Evolutionary conservation across 176 grass and related monocot species (phyloP).

Genomic region (Oryza officinalis): DNA sequence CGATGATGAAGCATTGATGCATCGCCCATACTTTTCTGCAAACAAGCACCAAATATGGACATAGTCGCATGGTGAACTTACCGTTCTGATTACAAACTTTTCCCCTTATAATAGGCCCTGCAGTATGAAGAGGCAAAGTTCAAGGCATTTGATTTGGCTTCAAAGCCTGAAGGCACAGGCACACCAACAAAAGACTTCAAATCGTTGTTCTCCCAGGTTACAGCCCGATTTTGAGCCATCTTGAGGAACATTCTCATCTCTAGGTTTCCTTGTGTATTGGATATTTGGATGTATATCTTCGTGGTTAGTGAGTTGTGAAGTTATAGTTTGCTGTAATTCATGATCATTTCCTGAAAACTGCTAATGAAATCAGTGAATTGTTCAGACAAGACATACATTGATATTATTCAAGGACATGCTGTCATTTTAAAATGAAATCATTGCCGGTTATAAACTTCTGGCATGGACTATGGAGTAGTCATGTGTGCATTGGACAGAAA

Average conservation of each 20-base stretch:
- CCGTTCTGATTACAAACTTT: background rate
- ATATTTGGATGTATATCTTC: background rate
- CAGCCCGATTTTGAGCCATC: conserved; percentile 52
- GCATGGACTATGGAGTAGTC: background rate
- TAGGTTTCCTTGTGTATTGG: background rate
- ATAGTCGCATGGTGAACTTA: background rate
- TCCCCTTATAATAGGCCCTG: conserved; percentile 55
- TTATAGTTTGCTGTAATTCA: conserved; percentile 1
- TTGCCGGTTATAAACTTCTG: background rate
- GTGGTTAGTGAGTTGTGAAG: background rate
- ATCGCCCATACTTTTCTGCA: background rate
- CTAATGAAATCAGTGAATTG: background rate
- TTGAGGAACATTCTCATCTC: background rate
- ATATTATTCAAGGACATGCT: background rate
- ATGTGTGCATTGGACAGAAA: background rate
- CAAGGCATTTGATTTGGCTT: conserved; percentile 94
- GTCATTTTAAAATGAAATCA: background rate
- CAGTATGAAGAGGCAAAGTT: conserved; percentile 74
- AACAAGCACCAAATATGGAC: background rate
- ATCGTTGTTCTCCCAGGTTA: conserved; percentile 53
- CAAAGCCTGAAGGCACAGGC: conserved; percentile 70
- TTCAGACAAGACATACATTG: background rate
- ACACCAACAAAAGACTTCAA: conserved; percentile 73
- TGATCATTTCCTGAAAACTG: background rate
- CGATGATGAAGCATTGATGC: background rate